phyloP scores from a whole-genome alignment of 2,329 filamentous ascomycete species.

The Ophiostoma perfectum region DNA sequence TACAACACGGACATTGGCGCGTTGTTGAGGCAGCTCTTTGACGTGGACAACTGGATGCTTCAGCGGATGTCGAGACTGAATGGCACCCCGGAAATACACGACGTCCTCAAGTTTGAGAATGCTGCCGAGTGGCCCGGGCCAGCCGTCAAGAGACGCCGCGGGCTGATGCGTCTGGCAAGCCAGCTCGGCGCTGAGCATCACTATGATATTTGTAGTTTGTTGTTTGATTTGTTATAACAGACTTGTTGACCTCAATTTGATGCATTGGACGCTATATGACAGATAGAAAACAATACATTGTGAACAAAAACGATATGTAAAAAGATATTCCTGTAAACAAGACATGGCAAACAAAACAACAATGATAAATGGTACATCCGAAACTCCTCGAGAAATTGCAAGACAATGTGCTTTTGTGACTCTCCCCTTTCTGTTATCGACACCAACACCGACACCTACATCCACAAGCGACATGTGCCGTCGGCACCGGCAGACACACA shows the following conservation, averaged over 20 bases:
- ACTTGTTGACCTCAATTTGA: no score
- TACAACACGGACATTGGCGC: neutral
- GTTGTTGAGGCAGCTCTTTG: neutral
- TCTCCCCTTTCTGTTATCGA: neutral
- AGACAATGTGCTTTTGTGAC: slow-evolving; percentile 11
- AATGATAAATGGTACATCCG: slow-evolving; percentile 5
- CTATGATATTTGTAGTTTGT: neutral
- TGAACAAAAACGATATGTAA: no score
- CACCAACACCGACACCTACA: slow-evolving; percentile 37
- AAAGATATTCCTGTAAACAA: neutral
- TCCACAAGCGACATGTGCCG: slow-evolving; percentile 88
- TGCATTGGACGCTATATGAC: neutral
- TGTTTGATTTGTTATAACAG: no score
- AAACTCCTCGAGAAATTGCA: slow-evolving; percentile 10
- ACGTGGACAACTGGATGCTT: neutral
- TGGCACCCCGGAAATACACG: neutral
- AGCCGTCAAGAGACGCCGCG: neutral
- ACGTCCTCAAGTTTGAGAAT: neutral
- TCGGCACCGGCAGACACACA: slow-evolving; percentile 90
- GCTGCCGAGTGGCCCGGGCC: neutral
- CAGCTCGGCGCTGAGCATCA: neutral
- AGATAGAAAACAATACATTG: neutral
- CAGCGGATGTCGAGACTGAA: neutral
- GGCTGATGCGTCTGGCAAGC: neutral
- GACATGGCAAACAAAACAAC: neutral